These are phyloP conservation scores for Protomyces inouyei DNA, from an alignment of 1,139 yeast species.

Conservation along the genomic window DNA sequence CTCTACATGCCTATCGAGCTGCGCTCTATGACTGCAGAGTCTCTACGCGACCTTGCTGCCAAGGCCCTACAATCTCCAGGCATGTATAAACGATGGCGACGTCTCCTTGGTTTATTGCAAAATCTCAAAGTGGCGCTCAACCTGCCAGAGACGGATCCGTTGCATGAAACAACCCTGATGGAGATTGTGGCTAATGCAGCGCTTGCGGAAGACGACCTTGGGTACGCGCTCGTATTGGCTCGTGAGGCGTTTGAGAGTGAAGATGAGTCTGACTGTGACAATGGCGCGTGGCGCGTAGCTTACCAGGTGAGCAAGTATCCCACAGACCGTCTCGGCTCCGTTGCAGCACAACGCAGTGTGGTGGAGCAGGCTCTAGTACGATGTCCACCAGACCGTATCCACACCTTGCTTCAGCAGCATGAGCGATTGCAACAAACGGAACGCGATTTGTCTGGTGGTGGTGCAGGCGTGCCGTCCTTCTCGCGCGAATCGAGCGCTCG, in stretches of 20 bases:
- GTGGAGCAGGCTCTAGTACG: neutral
- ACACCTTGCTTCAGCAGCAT: neutral
- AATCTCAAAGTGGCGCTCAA: constrained; percentile 2
- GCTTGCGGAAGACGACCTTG: constrained; percentile 10
- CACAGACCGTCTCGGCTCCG: neutral
- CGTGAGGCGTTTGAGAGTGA: constrained; percentile 2
- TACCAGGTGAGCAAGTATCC: constrained; percentile 22
- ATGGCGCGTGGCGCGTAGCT: constrained; percentile 7
- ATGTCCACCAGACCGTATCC: constrained; percentile 6
- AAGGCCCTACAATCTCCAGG: constrained; percentile 2
- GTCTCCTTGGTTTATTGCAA: constrained; percentile 12
- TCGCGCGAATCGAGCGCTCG: neutral
- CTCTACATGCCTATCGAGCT: constrained; percentile 9
- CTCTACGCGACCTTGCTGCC: neutral
- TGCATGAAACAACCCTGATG: neutral
- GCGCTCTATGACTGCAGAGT: neutral
- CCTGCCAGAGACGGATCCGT: neutral
- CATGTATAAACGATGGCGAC: constrained; percentile 2
- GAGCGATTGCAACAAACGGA: neutral
- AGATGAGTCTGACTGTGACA: neutral
- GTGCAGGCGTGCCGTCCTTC: neutral
- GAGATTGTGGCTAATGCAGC: constrained; percentile 22
- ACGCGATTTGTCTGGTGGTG: neutral
- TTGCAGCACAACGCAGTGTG: neutral
- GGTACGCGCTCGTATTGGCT: constrained; percentile 1